Conservation (phyloP, 352 stramenopile genomes). For the Hyaloperonospora arabidopsidis region DNA sequence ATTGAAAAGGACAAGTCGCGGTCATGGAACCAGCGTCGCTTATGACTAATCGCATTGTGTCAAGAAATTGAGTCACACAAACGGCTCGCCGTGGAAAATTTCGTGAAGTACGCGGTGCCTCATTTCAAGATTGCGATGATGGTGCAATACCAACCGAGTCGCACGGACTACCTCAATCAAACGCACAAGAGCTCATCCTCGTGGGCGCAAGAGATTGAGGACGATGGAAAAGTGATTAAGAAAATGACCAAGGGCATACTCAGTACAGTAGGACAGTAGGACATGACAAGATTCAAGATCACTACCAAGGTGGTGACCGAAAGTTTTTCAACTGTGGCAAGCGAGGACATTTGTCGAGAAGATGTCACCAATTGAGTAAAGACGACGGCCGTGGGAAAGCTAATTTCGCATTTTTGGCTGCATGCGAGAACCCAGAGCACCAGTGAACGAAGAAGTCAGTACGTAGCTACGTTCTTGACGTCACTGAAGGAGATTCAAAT, state of each 20-base stretch:
- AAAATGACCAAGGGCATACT: background rate
- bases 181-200: background rate
- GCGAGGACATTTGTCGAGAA: too few species aligned
- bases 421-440: too few species aligned
- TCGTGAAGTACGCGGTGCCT: background rate
- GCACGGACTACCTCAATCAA: background rate
- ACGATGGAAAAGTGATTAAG: background rate
- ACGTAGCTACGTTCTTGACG: too few species aligned
- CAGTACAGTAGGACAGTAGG: too few species aligned
- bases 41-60: background rate
- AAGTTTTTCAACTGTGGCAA: too few species aligned
- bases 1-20: background rate
- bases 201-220: background rate
- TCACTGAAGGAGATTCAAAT: background rate
- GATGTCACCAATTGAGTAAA: too few species aligned
- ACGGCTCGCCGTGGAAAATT: background rate
- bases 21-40: background rate
- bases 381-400: too few species aligned
- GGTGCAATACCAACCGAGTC: background rate
- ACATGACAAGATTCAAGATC: too few species aligned
- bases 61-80: background rate
- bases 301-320: too few species aligned
- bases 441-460: too few species aligned
- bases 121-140: background rate
- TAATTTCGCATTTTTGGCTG: too few species aligned